Evolutionary conservation across 257 asterid genomes (phyloP), one percentile per base, ranked within the genome.

Genomic region (Solanum pinnatisectum): DNA sequence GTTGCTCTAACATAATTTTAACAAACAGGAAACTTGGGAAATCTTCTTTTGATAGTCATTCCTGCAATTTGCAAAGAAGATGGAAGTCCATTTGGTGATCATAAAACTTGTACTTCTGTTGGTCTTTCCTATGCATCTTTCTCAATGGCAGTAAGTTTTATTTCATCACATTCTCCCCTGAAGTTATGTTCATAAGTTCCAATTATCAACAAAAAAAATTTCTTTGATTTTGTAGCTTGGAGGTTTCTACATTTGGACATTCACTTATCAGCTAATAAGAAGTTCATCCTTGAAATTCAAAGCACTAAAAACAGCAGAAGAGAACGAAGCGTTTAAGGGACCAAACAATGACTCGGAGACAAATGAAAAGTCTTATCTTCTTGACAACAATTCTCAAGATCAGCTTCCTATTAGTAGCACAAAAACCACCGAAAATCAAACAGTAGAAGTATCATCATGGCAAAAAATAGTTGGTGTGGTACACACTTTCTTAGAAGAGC

Each of bases 211-310:
- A 30, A 2, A 20, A 32, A 32, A 2, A 5, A 0, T 22, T 65
- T 63, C 70, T 73, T 89, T 87, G 85, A 20, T 44, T 78, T 89
- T 8, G 44, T 90, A 95, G 98, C 94, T 94, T 60, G 98, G 98
- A 22, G 92, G 95, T 9, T 91, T 95, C 93, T 95, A 89, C 98
- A 92, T 94, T 87, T 95, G 98, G 98, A 95, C 98, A 30, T 92
- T 87, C 83, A 90, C 92, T 2, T 94, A 92, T 90, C 91, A 94
- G 90, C 88, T 95, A 63, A 92, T 95, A 87, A 86, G 91, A 89
- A 90, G 90, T 18, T 91, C 98, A 2, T 92, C 93, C 6, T 71
- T 39, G 6, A 90, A 84, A 71, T 90, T 91, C 23, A 88, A 86
- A 79, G 91, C 93, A 25, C 49, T 83, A 74, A 36, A 89, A 46